Base-by-base conservation (phyloP, 805 yeast genomes). In the Yarrowia porcina region DNA sequence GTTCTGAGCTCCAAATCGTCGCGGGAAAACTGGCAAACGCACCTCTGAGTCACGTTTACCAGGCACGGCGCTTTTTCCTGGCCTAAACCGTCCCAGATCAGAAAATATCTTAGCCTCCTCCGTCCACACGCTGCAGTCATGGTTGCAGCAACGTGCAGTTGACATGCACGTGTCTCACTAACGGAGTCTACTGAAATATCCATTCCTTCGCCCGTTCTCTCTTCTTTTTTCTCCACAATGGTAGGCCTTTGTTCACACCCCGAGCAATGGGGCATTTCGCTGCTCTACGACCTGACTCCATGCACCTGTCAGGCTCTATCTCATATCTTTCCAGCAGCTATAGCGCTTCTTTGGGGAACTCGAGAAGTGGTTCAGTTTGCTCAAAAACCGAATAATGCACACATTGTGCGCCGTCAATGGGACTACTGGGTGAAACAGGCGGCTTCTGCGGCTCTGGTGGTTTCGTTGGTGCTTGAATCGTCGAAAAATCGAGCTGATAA, bases 401-500 rank as follows among this genome's bases (percentile, higher is more conserved):
- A 56, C 20, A 12, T 56, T 4, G 39, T 56, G 10, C 20, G 47
- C 4, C 39, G 49, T 1, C 49, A 41, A 18, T 56, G 61, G 61
- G 49, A 56, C 23, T 56, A 56, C 23, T 56, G 38, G 30, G n/a
- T 32, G 15, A 56, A 39, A 21, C 61, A 56, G 61, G 21, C 12
- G 1, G 49, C 38, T 7, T 18, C 49, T 0, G 38, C 18, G 9
- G 38, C 30, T 15, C 49, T 39, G 2, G 11, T 56, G 15, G 12
- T 39, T 7, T 1, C 7, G 0, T 30, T 56, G n/a, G 21, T 56
- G 21, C 15, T 3, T 12, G 25, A 47, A 61, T 11, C 52, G 63
- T 61, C 63, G 63, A 36, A 15, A 62, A 3, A 65, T 63, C 28
- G 67, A 64, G 65, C 67, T 64, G n/a, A 20, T 1, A 6, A 8